Evolutionary conservation across 495 filamentous ascomycete genomes (phyloP).

Genomic region (Filosporella fistucella): DNA sequence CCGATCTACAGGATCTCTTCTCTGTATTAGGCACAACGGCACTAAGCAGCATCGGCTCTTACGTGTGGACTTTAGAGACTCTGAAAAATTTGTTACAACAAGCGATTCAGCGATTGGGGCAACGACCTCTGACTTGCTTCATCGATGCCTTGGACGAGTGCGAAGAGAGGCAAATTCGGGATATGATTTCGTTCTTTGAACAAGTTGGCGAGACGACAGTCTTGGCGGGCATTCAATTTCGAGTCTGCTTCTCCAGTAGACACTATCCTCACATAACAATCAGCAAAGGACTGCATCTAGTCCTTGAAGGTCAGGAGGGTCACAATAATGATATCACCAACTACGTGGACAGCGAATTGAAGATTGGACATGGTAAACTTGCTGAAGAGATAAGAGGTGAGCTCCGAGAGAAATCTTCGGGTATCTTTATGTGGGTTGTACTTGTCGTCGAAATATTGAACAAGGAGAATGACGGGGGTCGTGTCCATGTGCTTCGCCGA

Average conservation of each 20-base stretch:
- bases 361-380: conserved; percentile 18
- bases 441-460: conserved; percentile 37
- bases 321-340: conserved; percentile 28
- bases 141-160: conserved; percentile 40
- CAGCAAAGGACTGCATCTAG: conserved; percentile 25
- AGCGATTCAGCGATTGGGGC: conserved; percentile 18
- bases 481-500: conserved; percentile 20
- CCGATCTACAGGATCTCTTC: conserved; percentile 15
- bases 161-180: conserved; percentile 27
- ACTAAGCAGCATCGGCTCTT: conserved; percentile 14
- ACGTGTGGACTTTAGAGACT: conserved; percentile 19
- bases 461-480: conserved; percentile 27
- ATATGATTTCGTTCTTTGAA: conserved; percentile 37
- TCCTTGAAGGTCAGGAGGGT: conserved; percentile 25
- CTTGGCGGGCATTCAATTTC: conserved; percentile 13
- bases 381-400: conserved; percentile 16
- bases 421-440: conserved; percentile 34
- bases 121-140: conserved; percentile 23
- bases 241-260: conserved; percentile 38
- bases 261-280: conserved; percentile 32
- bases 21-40: conserved; percentile 16
- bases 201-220: conserved; percentile 24
- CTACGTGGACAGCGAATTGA: conserved; percentile 27
- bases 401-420: conserved; percentile 27
- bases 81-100: conserved; percentile 17